Evolutionary conservation across 169 alveolate species (phyloP), one percentile per base, ranked within the genome.

Genomic region (Plasmodium gallinaceum): DNA sequence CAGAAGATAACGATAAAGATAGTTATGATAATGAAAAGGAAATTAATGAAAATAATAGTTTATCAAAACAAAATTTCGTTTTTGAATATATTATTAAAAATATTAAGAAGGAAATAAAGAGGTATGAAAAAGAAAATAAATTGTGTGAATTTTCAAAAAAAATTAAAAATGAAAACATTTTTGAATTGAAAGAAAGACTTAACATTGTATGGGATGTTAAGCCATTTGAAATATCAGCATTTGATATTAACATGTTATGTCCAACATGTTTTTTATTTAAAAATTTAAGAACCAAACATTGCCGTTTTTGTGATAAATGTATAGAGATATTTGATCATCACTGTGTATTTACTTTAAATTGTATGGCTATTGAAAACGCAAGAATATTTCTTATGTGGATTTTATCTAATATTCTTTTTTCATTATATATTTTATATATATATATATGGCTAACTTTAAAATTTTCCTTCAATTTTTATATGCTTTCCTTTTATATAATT

Each of bases 321-420:
- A 94, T 98, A 7, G 95, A 88, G 12, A 89, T 97, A 58, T 97
- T 94, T 91, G 99, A 98, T 88, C 99, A 98, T 92, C 99, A 98
- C 85, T 98, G 99, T 16, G 48, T 66, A 52, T 80, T 66, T 51
- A 80, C 90, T 12, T 48, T 80, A 52, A 80, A 80, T 71, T 80
- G 90, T 60, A 80, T 80, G 90, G 76, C 83, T 52, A 62, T 80
- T 37, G 83, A 80, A 4, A 80, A 80, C 26, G 69, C 90, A 18
- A 80, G 76, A 32, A 52, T 80, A 14, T 80, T 80, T 18, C 52
- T 80, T 26, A 39, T 51, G 10, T 80, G 90, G 90, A 80, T 80
- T 20, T n/a, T 66, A 58, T 26, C 62, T 7, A 80, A 80, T 42
- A 69, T 80, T 52, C 37, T 24, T 3, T 80, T 80, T 66, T 60